Base-by-base conservation (phyloP, 202 grass and related monocot genomes). In the Eragrostis tef region DNA sequence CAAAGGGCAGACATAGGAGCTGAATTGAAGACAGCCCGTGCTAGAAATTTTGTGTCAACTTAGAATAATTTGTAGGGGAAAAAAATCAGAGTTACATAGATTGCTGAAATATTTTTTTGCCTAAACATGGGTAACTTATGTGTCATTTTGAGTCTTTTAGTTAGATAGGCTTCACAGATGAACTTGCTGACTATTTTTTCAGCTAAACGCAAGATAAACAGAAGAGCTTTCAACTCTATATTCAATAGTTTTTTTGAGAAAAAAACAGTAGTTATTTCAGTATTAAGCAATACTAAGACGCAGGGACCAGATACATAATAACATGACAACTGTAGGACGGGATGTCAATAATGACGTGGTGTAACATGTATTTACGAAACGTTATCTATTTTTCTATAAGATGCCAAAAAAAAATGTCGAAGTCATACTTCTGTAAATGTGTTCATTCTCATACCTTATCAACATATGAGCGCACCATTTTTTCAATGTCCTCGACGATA, bases 401-500 rank as follows among this genome's bases (percentile, higher is more conserved):
- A 58, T 58, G n/a, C 2, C 11, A 27, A 6, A 75, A 36, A 67
- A 75, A 36, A 67, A 39, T 39, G 6, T 45, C 49, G 29, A 36
- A 12, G 5, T 48, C 14, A 29, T 25, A 71, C 6, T 77, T 56
- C 5, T 39, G 59, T n/a, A 45, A 25, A 68, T 58, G 43, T 69
- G 36, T 70, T 61, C 11, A 60, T 44, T 62, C 41, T 68, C 16
- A 62, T 78, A 98, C 94, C 94, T 98, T 93, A 16, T 93, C 90
- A 85, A 98, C 90, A 75, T 86, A 89, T 56, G 88, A 88, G 22
- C 42, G 77, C 27, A 93, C 92, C 92, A 98, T 93, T 75, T 60
- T 98, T 90, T 98, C 88, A 58, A 94, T 94, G 73, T 98, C 92
- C 82, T 93, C 62, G 54, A 92, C 94, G 63, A 94, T 94, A 80